phyloP scores from a whole-genome alignment of 345 rosid genomes.

The Chamaenerion angustifolium region DNA sequence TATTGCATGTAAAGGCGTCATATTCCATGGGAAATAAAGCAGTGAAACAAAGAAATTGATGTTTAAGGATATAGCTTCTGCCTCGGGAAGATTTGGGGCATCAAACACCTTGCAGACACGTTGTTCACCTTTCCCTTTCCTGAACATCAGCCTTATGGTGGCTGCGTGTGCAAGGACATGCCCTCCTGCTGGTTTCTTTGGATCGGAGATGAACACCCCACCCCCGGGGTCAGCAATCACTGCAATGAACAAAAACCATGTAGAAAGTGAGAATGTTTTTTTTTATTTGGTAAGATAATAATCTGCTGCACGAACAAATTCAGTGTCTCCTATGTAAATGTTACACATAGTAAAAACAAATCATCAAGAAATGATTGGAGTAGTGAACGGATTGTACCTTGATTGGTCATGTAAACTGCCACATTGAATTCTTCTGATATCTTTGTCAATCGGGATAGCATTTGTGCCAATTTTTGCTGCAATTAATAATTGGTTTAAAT shows the following conservation, averaged over 20 bases:
- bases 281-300: not conserved
- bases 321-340: no score
- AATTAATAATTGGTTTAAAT: conserved; percentile 4
- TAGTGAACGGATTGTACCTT: conserved; percentile 25
- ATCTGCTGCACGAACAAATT: no score
- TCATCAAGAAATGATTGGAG: not conserved
- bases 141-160: conserved; percentile 70
- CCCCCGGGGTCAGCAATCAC: conserved; percentile 81
- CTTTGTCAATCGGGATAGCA: conserved; percentile 71
- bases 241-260: conserved; percentile 21
- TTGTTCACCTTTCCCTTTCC: conserved; percentile 93
- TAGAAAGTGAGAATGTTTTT: not conserved
- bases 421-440: conserved; percentile 89
- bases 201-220: conserved; percentile 81
- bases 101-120: conserved; percentile 86
- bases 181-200: conserved; percentile 83
- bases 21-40: no score
- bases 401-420: conserved; percentile 90
- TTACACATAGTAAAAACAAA: not conserved
- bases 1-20: no score
- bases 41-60: no score
- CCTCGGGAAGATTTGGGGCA: conserved; percentile 82
- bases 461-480: conserved; percentile 93
- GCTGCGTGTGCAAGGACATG: conserved; percentile 87
- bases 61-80: conserved; percentile 78